Evolutionary conservation across 257 asterid genomes (phyloP), one percentile per base, ranked within the genome.

Genomic region (Plantago elongata): DNA sequence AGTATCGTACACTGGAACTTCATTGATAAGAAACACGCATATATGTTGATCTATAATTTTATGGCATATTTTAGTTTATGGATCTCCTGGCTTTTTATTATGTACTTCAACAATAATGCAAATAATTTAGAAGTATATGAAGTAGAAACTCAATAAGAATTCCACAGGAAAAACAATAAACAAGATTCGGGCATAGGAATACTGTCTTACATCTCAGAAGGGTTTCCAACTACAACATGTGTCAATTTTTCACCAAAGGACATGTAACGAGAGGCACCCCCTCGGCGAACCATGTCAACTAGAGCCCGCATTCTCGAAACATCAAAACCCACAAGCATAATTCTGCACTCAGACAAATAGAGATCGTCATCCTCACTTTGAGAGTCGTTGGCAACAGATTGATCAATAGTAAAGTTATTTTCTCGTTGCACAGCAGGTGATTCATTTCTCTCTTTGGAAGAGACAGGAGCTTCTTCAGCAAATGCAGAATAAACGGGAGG

Each of bases 261-360:
- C 96, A 82, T 84, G 66, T 83, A 87, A 40, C 97, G 99, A 75
- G 97, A 89, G 60, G 97, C 99, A 61, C 99, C 99, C 16, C 99
- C 99, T 70, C 60, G 83, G 61, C 95, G 95, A 65, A 93, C 83
- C 89, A 93, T 82, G 81, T 79, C 81, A 67, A 93, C 97, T 63
- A 93, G 78, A 75, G 81, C 83, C 73, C 99, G 84, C 78, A 85
- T 63, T 65, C 84, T 89, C 75, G 87, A 77, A 72, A 89, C 86
- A 67, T 77, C 83, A 77, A 93, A 93, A 66, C 99, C 99, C 62
- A 85, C 84, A 27, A 89, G 84, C 70, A 79, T 68, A 68, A 93
- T 82, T 82, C 90, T 87, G 81, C 99, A 93, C 71, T 87, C 96
- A 5, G 92, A 82, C 83, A 93, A 82, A 83, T 89, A 93, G 42